Evolutionary conservation across 768 basidiomycete genomes (phyloP).

Genomic region (Lactifluus piperatus): DNA sequence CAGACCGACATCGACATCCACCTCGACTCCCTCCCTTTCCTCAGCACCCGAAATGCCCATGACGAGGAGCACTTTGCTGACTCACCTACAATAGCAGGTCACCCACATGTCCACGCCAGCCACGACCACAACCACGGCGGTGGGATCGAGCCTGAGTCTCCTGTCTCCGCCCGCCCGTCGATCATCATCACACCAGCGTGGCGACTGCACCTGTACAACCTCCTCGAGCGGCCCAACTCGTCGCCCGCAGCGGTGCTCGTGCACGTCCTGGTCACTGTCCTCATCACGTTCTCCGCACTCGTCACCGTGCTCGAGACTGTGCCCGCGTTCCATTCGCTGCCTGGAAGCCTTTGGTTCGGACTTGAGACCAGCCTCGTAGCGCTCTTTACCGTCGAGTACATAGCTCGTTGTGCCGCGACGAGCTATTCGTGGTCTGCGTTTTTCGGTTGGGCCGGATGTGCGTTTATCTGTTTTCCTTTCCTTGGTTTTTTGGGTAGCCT

Average conservation of each 20-base stretch:
- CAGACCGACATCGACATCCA: conserved; percentile 3
- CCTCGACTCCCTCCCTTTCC: conserved; percentile 3
- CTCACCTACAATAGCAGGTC: background rate
- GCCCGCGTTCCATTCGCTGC: conserved; percentile 61
- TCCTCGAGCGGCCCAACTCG: conserved; percentile 76
- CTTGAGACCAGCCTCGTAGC: conserved; percentile 78
- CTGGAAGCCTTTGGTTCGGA: conserved; percentile 74
- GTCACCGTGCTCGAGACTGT: conserved; percentile 77
- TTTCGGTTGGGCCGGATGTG: conserved; percentile 62
- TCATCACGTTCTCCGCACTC: conserved; percentile 67
- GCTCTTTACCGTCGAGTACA: conserved; percentile 81
- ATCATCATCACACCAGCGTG: conserved; percentile 31
- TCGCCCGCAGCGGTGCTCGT: conserved; percentile 69
- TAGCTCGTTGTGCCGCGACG: conserved; percentile 66
- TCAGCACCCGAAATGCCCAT: background rate
- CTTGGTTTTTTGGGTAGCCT: too few species aligned
- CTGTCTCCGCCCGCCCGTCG: background rate
- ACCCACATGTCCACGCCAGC: background rate
- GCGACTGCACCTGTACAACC: conserved; percentile 56
- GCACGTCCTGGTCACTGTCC: conserved; percentile 58
- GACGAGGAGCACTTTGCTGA: background rate
- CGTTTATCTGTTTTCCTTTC: conserved; percentile 18
- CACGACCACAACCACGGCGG: too few species aligned
- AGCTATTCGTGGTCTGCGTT: conserved; percentile 55
- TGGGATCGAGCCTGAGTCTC: background rate